Base-by-base conservation (phyloP, 2,329 filamentous ascomycete species). In the Ceratocystis cacaofunesta region DNA sequence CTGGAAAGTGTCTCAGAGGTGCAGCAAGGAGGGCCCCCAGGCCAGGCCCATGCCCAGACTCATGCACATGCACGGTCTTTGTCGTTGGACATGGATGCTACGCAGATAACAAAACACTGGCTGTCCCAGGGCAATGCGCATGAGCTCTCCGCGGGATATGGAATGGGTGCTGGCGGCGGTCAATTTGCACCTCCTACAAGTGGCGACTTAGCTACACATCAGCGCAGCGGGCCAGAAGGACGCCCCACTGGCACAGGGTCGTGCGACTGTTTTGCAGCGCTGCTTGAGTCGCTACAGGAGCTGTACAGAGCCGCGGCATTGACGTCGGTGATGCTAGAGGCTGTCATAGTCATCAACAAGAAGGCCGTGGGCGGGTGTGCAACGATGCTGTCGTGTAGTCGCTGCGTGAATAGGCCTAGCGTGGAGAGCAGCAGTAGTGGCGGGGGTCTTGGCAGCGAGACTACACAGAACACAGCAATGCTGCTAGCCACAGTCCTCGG, bases 281-380 rank as follows among this genome's bases (percentile, higher is more conserved):
- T 67, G 52, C 72, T 81, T 10, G 75, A 79, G 65, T 76, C 78
- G 3, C 73, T 81, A 0, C 75, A 79, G 65, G 75, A 76, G 6
- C 73, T 81, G 5, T 78, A 80, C 71, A 77, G 78, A 64, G 75
- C 76, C 6, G 76, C 77, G 0, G 73, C 72, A 2, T 75, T 75
- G 0, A 69, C 71, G 0, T 68, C 72, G 0, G 76, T 76, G 0
- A 74, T 77, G 0, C 78, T 80, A 64, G 78, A 80, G 62, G 69
- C 76, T 1, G 75, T 80, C 2, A 71, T 81, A 3, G 74, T 73
- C 10, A 71, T 79, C 44, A 80, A 79, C 69, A 74, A 76, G 25
- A 78, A 76, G 67, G 79, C 79, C 0, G 76, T 81, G 12, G 77
- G 79, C 52, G 75, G 73, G n/a, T 81, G 79, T 67, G 74, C 75